phyloP scores from a whole-genome alignment of 768 basidiomycete genomes.

The Kwoniella newhampshirensis region DNA sequence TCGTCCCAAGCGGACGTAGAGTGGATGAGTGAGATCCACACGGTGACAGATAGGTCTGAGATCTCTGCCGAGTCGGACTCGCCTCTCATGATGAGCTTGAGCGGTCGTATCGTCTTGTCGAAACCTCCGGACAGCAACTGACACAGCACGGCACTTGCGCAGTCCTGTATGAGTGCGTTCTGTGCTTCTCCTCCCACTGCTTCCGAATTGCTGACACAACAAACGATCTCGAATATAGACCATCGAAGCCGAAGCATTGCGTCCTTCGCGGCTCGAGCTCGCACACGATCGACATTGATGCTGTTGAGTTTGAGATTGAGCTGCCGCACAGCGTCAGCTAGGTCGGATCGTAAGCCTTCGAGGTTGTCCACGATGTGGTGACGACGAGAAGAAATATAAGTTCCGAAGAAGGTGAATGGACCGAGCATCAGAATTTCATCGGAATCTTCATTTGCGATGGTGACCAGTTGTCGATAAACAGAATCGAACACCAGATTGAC shows the following conservation, averaged over 20 bases:
- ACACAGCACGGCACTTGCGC: conserved; percentile 56
- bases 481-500: conserved; percentile 56
- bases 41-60: conserved; percentile 60
- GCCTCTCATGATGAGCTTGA: conserved; percentile 53
- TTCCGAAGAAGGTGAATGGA: conserved; percentile 18
- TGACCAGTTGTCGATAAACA: conserved; percentile 55
- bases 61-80: conserved; percentile 54
- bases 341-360: conserved; percentile 53
- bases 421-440: conserved; percentile 56
- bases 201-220: conserved; percentile 1
- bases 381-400: neutral
- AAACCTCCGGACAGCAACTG: conserved; percentile 63
- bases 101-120: conserved; percentile 56
- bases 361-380: conserved; percentile 24
- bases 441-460: conserved; percentile 53
- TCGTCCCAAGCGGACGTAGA: conserved; percentile 55
- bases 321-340: conserved; percentile 4
- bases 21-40: conserved; percentile 75
- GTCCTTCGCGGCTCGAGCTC: conserved; percentile 3
- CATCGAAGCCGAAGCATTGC: conserved; percentile 23
- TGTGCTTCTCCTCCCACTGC: neutral
- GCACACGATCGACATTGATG: conserved; percentile 5
- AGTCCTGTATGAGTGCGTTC: conserved; percentile 1
- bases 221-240: conserved; percentile 22
- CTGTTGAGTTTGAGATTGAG: conserved; percentile 3